These are phyloP conservation scores for Picea abies DNA, from an alignment of 83 land plant genomes.

Conservation along the genomic window DNA sequence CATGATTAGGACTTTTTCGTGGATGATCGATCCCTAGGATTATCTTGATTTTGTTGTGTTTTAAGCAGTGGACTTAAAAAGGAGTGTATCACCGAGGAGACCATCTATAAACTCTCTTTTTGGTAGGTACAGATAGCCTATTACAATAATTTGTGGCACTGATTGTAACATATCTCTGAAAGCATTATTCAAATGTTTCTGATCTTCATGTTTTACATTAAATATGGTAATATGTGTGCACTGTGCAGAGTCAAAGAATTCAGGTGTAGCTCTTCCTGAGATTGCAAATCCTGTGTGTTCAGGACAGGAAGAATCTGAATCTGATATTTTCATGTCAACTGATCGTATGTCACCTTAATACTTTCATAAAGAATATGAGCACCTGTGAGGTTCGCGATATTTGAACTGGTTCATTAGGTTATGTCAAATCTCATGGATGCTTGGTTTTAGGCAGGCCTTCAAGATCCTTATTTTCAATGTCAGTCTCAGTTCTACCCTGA, in stretches of 20 bases:
- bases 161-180: neutral
- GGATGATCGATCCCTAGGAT: neutral
- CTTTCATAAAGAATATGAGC: constrained; percentile 5
- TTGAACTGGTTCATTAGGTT: neutral
- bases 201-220: neutral
- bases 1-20: neutral
- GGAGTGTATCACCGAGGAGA: constrained; percentile 27
- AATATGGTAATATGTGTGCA: neutral
- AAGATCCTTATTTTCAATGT: no score
- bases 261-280: constrained; percentile 18
- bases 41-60: neutral
- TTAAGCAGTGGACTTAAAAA: constrained; percentile 27
- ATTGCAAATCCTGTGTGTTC: no score
- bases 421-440: constrained; percentile 16
- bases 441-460: constrained; percentile 29
- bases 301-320: no score
- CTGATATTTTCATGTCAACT: constrained; percentile 16
- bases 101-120: constrained; percentile 37
- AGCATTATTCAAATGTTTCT: neutral
- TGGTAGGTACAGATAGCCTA: constrained; percentile 19
- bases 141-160: neutral
- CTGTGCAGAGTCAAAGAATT: neutral
- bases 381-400: neutral
- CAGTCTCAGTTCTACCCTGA: no score
- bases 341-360: constrained; percentile 40